Conservation (phyloP, 2,329 filamentous ascomycete species). For the Harringtonia aguacate region DNA sequence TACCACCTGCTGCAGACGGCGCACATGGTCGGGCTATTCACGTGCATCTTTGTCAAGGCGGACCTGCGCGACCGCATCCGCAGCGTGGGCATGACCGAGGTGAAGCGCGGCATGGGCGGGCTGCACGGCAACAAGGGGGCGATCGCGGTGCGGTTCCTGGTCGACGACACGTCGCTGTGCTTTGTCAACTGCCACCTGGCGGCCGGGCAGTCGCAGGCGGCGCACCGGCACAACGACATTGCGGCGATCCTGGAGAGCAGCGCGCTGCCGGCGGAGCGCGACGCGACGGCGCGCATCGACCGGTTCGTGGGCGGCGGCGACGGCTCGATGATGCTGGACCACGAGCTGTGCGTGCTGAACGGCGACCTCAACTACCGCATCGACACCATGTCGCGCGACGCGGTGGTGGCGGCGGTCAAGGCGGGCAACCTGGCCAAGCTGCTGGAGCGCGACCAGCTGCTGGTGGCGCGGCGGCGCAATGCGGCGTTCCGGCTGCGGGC, state of each 20-base stretch:
- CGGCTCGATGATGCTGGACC: constrained; percentile 87
- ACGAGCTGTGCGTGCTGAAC: constrained; percentile 94
- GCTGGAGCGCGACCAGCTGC: constrained; percentile 84
- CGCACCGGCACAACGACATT: constrained; percentile 84
- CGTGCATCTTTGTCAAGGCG: constrained; percentile 86
- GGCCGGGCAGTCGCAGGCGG: constrained; percentile 83
- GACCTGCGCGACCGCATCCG: constrained; percentile 65
- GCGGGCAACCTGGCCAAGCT: constrained; percentile 74
- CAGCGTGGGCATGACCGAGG: constrained; percentile 67
- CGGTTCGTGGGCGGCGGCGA: constrained; percentile 87
- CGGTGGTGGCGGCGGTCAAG: constrained; percentile 76
- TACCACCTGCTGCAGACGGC: constrained; percentile 85
- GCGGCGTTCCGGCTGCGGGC: constrained; percentile 79
- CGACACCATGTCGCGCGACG: constrained; percentile 90
- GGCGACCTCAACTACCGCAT: constrained; percentile 98
- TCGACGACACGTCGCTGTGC: constrained; percentile 91
- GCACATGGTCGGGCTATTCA: constrained; percentile 88
- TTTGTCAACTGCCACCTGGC: constrained; percentile 97
- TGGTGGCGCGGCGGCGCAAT: constrained; percentile 81
- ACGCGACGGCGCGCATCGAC: constrained; percentile 58
- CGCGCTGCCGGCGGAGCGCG: constrained; percentile 62
- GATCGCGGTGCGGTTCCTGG: constrained; percentile 77
- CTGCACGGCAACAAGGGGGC: constrained; percentile 95
- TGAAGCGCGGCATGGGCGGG: constrained; percentile 94
- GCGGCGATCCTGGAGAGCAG: constrained; percentile 76